Evolutionary conservation across 306 rosid genomes (phyloP), one percentile per base, ranked within the genome.

Genomic region (Casuarina equisetifolia): DNA sequence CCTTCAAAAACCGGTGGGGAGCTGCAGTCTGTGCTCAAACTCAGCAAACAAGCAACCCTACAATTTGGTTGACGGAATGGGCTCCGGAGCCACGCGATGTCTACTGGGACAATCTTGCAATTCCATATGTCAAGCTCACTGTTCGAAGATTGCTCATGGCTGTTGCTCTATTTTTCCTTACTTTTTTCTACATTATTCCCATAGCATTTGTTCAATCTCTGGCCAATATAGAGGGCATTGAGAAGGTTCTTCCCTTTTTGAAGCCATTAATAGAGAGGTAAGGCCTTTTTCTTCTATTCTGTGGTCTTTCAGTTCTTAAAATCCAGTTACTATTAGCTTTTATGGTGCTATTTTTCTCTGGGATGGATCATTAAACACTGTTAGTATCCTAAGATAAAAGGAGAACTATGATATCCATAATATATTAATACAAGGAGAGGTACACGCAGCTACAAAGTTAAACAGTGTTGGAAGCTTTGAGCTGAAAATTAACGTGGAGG

Each of bases 11-110:
- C 1, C 86, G 97, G 74, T 92, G 98, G 97, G 96, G 85, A 17
- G 97, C 97, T n/a, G 98, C 96, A 17, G 91, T 94, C 51, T 94
- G 93, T 51, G 95, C 98, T 86, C 98, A 94, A 86, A 89, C 97
- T 79, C 97, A 90, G 79, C 98, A 94, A 63, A 80, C 92, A 52
- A 86, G 92, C 70, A 81, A 94, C 82, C 91, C 97, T 25, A 92
- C 92, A 43, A 63, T 92, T 77, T 92, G 98, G 97, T 86, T 94
- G 77, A 94, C 97, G 43, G 98, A 94, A 42, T 94, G 98, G 98
- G 97, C 97, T 76, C 95, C 98, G 39, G 94, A 92, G 78, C 98
- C 98, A 64, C 76, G 96, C 9, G 98, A 94, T 45, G 82, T 94
- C 63, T 88, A 59, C 58, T 94, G 98, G 98, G 83, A 89, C 57